A percentile compares a stretch with the other conserved stretches of the same genome.
phyloP scores from a whole-genome alignment of 441 rosid genomes.

The Jatropha podagrica region DNA sequence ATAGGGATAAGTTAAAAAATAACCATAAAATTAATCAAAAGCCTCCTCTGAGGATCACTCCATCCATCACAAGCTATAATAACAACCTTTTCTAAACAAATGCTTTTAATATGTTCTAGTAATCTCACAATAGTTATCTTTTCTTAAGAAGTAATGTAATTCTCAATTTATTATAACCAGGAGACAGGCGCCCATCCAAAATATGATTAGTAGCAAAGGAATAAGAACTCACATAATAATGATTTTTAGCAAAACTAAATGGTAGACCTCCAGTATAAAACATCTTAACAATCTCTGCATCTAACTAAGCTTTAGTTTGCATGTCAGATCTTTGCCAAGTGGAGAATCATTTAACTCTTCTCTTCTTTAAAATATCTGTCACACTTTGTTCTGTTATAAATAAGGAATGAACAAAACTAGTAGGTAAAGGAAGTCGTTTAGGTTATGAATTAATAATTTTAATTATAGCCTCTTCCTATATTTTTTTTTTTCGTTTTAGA shows the following conservation, averaged over 20 bases:
- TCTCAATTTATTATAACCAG: neutral
- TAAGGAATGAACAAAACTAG: neutral
- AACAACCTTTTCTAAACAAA: neutral
- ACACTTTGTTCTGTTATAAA: neutral
- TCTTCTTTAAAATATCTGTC: neutral
- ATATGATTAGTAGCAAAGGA: neutral
- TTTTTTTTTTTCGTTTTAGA: too few relatives aligned
- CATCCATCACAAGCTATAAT: neutral
- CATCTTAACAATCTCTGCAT: neutral
- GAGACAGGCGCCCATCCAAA: neutral
- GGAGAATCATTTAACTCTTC: neutral
- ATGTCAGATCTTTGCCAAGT: neutral
- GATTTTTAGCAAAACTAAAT: neutral
- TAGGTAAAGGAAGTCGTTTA: too few relatives aligned
- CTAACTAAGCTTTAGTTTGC: neutral
- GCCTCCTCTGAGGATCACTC: neutral
- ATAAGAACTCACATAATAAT: neutral
- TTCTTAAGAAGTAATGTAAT: neutral
- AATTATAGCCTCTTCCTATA: too few relatives aligned
- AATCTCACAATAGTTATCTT: neutral
- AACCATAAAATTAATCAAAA: conserved; percentile 1
- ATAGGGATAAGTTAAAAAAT: neutral
- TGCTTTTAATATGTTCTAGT: neutral
- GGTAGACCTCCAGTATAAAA: neutral
- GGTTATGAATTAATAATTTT: too few relatives aligned